Percentiles rank a stretch among this genome's conserved stretches.
Evolutionary conservation across 2,329 filamentous ascomycete genomes (phyloP).

Genomic region (Cordyceps farinosa): DNA sequence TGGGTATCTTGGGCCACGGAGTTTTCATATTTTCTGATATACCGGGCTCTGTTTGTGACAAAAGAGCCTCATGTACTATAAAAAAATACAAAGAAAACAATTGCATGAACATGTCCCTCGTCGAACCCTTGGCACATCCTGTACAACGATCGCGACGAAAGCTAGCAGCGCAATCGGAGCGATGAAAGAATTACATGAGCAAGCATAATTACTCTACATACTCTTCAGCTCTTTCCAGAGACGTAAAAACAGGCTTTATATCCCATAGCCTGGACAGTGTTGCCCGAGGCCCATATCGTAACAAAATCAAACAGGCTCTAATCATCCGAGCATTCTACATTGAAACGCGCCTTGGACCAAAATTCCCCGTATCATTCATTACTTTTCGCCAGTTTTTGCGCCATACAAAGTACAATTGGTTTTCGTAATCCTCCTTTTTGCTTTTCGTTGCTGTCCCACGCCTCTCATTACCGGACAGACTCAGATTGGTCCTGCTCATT

Average conservation of each 20-base stretch:
- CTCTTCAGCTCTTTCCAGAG: slow-evolving; percentile 1
- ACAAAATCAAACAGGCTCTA: slow-evolving; percentile 11
- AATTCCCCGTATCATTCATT: slow-evolving; percentile 5
- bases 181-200: background rate
- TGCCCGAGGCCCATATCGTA: background rate
- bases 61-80: slow-evolving; percentile 1
- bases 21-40: slow-evolving; percentile 13
- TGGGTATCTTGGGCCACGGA: slow-evolving; percentile 6
- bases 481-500: background rate
- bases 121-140: background rate
- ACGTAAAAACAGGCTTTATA: background rate
- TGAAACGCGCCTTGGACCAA: slow-evolving; percentile 7
- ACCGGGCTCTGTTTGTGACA: background rate
- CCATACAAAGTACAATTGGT: background rate
- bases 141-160: background rate
- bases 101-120: background rate
- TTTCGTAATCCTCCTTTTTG: background rate
- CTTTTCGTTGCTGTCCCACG: background rate
- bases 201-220: slow-evolving; percentile 6
- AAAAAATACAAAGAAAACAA: background rate
- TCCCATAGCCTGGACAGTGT: slow-evolving; percentile 4
- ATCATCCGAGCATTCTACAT: slow-evolving; percentile 5
- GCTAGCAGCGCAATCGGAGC: background rate
- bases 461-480: slow-evolving; percentile 2
- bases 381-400: slow-evolving; percentile 12